Conservation (phyloP, 495 filamentous ascomycete genomes). For the Endocarpon pusillum region DNA sequence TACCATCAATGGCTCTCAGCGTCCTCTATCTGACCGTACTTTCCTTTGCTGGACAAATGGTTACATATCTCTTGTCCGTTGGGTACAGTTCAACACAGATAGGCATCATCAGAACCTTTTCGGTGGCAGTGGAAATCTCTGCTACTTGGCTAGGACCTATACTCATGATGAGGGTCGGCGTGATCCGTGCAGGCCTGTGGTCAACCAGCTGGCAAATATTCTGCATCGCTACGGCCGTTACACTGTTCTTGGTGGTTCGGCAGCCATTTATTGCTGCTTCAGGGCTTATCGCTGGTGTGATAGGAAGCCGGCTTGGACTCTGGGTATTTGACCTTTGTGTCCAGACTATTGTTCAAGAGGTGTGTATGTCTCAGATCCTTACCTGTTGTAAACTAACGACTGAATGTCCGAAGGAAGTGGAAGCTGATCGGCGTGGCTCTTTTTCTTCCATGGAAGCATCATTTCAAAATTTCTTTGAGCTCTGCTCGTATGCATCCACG, state of each 20-base stretch:
- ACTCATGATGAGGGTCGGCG: constrained; percentile 29
- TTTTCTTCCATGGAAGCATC: constrained; percentile 38
- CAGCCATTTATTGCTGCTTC: constrained; percentile 11
- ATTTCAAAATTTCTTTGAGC: constrained; percentile 41
- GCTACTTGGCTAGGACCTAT: constrained; percentile 33
- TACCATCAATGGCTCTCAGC: constrained; percentile 20
- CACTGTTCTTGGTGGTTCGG: constrained; percentile 15
- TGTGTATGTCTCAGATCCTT: constrained; percentile 9
- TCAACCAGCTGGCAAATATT: constrained; percentile 32
- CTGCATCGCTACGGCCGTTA: constrained; percentile 18
- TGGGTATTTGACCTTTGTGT: constrained; percentile 39
- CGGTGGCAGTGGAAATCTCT: constrained; percentile 25
- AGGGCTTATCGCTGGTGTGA: constrained; percentile 24
- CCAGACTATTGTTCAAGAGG: constrained; percentile 39
- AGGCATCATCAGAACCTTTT: constrained; percentile 19
- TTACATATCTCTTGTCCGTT: constrained; percentile 22
- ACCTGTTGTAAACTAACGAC: neutral
- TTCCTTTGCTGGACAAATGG: constrained; percentile 23
- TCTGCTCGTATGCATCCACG: constrained; percentile 33
- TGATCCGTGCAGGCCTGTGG: constrained; percentile 35
- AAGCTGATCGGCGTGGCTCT: constrained; percentile 22
- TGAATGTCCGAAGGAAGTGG: constrained; percentile 22
- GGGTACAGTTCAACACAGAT: constrained; percentile 21
- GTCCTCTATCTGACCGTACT: constrained; percentile 29
- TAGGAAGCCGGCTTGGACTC: constrained; percentile 34